Conservation (phyloP, 495 filamentous ascomycete genomes). For the Daldinia grandis region DNA sequence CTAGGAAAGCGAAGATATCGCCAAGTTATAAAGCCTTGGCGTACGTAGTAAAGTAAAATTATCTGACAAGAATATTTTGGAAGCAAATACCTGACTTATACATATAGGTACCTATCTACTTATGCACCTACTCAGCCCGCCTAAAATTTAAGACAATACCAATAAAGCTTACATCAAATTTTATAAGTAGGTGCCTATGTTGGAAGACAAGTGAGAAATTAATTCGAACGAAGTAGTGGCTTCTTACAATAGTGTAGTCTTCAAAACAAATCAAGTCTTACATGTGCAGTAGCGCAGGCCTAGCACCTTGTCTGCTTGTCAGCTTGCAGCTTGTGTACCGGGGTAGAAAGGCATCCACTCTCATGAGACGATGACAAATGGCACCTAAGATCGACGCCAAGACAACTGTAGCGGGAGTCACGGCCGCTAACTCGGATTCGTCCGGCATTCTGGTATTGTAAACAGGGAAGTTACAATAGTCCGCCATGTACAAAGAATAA, state of each 20-base stretch:
- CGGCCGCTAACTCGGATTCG: constrained; percentile 31
- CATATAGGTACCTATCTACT: neutral
- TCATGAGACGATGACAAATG: constrained; percentile 13
- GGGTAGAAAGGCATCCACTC: constrained; percentile 2
- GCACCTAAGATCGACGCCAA: constrained; percentile 27
- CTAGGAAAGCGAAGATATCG: neutral
- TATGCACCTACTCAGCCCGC: neutral
- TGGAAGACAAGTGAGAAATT: neutral
- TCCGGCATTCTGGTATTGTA: constrained; percentile 15
- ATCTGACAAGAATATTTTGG: neutral
- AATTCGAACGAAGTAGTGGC: neutral
- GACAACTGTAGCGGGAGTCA: constrained; percentile 19
- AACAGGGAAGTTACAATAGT: constrained; percentile 24
- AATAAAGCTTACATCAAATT: neutral
- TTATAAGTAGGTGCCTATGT: neutral
- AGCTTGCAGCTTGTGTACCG: neutral
- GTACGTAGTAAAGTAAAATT: neutral
- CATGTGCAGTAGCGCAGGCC: constrained; percentile 12
- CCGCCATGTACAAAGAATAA: constrained; percentile 2
- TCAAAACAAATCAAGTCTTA: constrained; percentile 13
- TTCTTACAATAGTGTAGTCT: neutral
- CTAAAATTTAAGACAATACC: neutral
- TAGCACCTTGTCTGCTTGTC: no score
- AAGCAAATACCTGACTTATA: neutral
- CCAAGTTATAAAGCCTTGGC: neutral